Evolutionary conservation across 2,329 filamentous ascomycete genomes (phyloP), one percentile per base, ranked within the genome.

Genomic region (Phoma sp.): DNA sequence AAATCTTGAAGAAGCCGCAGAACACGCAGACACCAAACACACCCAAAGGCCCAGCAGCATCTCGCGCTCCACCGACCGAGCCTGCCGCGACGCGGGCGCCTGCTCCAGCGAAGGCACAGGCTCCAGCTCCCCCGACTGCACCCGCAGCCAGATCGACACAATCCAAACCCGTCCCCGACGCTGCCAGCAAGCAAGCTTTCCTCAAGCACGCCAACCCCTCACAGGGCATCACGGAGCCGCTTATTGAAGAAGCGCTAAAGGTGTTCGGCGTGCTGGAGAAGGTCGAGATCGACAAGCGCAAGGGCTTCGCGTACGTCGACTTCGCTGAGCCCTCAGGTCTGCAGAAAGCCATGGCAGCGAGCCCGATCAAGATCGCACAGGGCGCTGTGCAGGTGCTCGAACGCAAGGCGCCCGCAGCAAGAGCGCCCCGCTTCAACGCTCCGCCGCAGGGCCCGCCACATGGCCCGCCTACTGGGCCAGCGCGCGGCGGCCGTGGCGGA

Each of bases 261-360:
- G 75, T 78, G 0, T 96, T 91, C 64, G 93, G 93, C 1, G 74
- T 83, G 1, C 84, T 97, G 40, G 85, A 85, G 0, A 89, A 86
- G 61, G 90, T 96, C 14, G 93, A 97, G 66, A 93, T 98, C 48
- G 93, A 98, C 71, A 93, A 92, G 74, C 89, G 93, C 67, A 97
- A 97, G 74, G 92, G 92, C 0, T 96, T 96, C 67, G 93, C 92
- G 2, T 96, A 97, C 71, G 88, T 96, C 35, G 90, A 96, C 59
- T 98, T 97, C 77, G 83, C 84, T 8, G 87, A 91, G 22, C 82
- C 88, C 0, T 86, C 87, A 7, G 82, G 84, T 8, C 80, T 98
- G 24, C 84, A 85, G 65, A 91, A 90, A 67, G 93, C 93, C 4
- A 86, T 96, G 68, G 83, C 86, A 13, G 90, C 89, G 10, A 96